Evolutionary conservation across 768 basidiomycete genomes (phyloP), one percentile per base, ranked within the genome.

Genomic region (Ramaria rubella): DNA sequence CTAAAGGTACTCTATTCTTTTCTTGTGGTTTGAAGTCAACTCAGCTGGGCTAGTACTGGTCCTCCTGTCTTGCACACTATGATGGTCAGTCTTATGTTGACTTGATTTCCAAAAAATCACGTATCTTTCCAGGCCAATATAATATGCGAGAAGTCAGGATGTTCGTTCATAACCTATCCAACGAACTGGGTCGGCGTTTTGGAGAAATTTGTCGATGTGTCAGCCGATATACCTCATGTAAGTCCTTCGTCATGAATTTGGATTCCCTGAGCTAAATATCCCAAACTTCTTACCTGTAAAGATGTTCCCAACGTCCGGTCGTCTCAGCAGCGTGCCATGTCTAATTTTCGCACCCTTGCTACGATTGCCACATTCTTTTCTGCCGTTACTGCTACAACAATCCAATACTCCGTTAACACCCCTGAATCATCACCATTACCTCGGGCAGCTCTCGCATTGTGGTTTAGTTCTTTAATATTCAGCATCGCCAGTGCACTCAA

Each of bases 321-420:
- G 19, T 30, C 31, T 14, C 49, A 51, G 19, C 6, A 51, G 17
- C 49, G 24, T 31, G 4, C 49, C 27, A 33, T 51, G 21, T 33
- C 49, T 4, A 51, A 51, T 36, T 24, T 31, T 8, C 49, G 34
- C 5, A 51, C 30, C 33, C 49, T 51, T 36, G 29, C 49, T n/a
- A 36, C 49, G 17, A 51, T 51, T 14, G 49, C 49, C 7, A 51
- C 49, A 5, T 51, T 51, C 33, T 51, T 51, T 24, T 51, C 49
- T 36, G 49, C 30, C 7, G 49, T 51, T 21, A 51, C 49, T 19
- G 49, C 49, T 23, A 33, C 49, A 21, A 36, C 33, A 6, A 31
- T 51, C 31, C 49, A 51, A 15, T 48, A 27, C 27, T 23, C 46
- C 7, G n/a, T 48, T 19, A 26, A 17, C 26, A n/a, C n/a, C n/a